Evolutionary conservation across 441 rosid species (phyloP).

Genomic region (Biscutella laevigata): DNA sequence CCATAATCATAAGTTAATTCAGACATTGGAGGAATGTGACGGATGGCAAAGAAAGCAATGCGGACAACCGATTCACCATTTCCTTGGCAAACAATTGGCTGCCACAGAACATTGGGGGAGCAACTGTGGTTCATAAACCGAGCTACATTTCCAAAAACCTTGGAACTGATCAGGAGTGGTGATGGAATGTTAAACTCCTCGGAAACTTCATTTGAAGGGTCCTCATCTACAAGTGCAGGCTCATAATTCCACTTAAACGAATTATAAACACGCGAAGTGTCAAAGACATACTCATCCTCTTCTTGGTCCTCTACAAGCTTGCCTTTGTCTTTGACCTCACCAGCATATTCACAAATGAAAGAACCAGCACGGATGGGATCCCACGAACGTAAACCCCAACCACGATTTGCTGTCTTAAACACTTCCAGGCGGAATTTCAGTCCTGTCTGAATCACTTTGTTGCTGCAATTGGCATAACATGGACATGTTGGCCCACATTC

Average conservation of each 20-base stretch:
- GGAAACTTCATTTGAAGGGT: constrained; percentile 16
- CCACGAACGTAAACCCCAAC: constrained; percentile 59
- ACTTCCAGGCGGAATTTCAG: constrained; percentile 41
- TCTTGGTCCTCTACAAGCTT: constrained; percentile 25
- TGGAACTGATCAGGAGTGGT: constrained; percentile 38
- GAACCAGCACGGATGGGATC: constrained; percentile 50
- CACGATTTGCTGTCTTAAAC: constrained; percentile 41
- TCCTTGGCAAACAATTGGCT: constrained; percentile 33
- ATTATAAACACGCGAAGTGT: constrained; percentile 28
- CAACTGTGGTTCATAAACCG: constrained; percentile 59
- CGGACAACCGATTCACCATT: constrained; percentile 28
- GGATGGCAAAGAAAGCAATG: constrained; percentile 42
- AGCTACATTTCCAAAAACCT: constrained; percentile 44
- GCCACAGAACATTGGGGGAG: constrained; percentile 49
- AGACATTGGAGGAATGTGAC: constrained; percentile 45
- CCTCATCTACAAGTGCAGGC: constrained; percentile 28
- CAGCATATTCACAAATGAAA: constrained; percentile 52
- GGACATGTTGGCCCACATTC: constrained; percentile 49
- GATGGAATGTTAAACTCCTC: constrained; percentile 32
- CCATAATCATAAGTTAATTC: constrained; percentile 53
- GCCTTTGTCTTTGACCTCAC: constrained; percentile 33
- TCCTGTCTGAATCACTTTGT: constrained; percentile 41
- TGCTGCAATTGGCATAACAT: constrained; percentile 41
- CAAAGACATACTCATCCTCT: constrained; percentile 36
- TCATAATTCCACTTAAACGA: constrained; percentile 37